These are phyloP conservation scores for Myxozyma udenii DNA, from an alignment of 805 yeast species.

Conservation along the genomic window DNA sequence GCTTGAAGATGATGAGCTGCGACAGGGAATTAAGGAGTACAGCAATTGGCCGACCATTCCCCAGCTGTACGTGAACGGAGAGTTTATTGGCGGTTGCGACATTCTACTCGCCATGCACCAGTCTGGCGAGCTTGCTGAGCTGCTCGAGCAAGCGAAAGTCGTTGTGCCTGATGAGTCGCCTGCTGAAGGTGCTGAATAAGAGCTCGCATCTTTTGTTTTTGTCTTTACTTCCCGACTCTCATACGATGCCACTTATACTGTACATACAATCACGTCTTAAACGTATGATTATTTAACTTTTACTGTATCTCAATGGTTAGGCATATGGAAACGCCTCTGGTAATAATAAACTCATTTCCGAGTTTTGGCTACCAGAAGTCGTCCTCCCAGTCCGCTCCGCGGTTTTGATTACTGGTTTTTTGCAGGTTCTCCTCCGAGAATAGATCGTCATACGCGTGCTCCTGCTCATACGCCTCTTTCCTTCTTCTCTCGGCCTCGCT, in stretches of 20 bases:
- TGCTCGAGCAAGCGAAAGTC: constrained; percentile 52
- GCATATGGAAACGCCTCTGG: no score
- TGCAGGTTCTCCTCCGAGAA: constrained; percentile 48
- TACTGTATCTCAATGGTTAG: no score
- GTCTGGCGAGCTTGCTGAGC: constrained; percentile 81
- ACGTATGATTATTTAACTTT: no score
- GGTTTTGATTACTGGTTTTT: constrained; percentile 46
- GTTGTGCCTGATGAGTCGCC: constrained; percentile 4
- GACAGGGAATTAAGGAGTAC: constrained; percentile 93
- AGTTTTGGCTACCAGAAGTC: constrained; percentile 56
- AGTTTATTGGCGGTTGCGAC: constrained; percentile 97
- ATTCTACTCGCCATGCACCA: constrained; percentile 88
- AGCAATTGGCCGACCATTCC: constrained; percentile 99
- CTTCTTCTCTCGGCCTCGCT: constrained; percentile 36
- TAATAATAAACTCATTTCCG: no score
- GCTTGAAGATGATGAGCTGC: constrained; percentile 86
- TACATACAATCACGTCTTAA: no score
- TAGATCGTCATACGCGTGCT: constrained; percentile 49
- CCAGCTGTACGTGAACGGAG: constrained; percentile 81
- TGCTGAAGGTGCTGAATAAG: not conserved
- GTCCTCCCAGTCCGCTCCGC: constrained; percentile 56
- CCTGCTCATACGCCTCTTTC: constrained; percentile 38
- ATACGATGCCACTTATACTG: no score
- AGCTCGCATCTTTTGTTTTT: not conserved
- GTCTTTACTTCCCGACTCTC: not conserved